phyloP scores from a whole-genome alignment of 176 grass and related monocot species.

The Avena insularis region DNA sequence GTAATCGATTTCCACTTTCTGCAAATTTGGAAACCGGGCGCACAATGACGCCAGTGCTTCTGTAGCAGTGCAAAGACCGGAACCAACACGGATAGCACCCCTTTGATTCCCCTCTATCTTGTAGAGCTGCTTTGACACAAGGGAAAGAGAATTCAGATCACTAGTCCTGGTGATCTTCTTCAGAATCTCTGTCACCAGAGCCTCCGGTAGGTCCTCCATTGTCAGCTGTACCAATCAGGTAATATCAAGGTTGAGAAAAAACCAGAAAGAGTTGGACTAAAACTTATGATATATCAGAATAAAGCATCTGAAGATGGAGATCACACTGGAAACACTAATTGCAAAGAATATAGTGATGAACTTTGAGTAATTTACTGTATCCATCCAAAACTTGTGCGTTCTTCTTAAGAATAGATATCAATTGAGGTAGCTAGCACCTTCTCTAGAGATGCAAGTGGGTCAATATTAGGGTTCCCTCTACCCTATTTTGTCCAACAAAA shows the following conservation, averaged over 20 bases:
- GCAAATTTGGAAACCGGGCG: no score
- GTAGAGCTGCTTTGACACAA: neutral
- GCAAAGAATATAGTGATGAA: neutral
- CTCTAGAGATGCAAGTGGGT: no score
- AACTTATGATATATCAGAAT: neutral
- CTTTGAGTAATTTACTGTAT: neutral
- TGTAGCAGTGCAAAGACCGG: no score
- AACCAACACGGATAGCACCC: no score
- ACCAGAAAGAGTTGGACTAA: no score
- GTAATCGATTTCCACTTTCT: no score
- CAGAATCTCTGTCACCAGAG: conserved; percentile 53
- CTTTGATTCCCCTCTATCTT: no score
- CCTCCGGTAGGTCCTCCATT: conserved; percentile 58
- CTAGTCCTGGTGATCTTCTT: conserved; percentile 44
- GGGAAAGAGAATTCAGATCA: conserved; percentile 60
- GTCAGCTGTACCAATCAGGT: neutral
- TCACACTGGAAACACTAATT: neutral
- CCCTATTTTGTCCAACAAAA: no score
- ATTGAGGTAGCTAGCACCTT: no score
- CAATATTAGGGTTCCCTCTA: no score
- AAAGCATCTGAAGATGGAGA: neutral
- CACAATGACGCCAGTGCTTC: no score
- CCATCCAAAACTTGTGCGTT: neutral
- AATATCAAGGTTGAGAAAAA: neutral
- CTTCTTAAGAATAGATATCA: neutral